Evolutionary conservation across 1,284 basidiomycete species (phyloP).

Genomic region (Chalciporus sp.): DNA sequence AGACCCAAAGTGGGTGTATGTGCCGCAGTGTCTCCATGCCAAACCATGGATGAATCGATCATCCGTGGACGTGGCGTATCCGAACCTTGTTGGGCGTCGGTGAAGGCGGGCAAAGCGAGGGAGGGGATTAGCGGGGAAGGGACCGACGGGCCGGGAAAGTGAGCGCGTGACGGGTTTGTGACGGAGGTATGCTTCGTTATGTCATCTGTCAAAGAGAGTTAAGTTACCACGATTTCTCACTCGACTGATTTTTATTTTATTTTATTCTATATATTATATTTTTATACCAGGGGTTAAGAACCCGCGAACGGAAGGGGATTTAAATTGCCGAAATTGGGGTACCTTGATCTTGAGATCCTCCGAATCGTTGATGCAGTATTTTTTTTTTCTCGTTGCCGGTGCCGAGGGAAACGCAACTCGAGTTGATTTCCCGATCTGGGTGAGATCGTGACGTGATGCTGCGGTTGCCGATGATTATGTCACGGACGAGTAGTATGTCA

Average conservation of each 20-base stretch:
- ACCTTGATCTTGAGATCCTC: slow-evolving; percentile 34
- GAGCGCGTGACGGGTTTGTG: slow-evolving; percentile 5
- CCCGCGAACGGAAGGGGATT: slow-evolving; percentile 16
- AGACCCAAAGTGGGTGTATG: slow-evolving; percentile 9
- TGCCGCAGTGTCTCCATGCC: slow-evolving; percentile 15
- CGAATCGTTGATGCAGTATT: neutral
- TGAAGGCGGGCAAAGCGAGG: slow-evolving; percentile 13
- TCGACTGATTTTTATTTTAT: neutral
- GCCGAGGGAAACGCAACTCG: slow-evolving; percentile 36
- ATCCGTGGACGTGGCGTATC: slow-evolving; percentile 19
- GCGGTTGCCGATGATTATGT: slow-evolving; percentile 40
- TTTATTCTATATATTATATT: neutral
- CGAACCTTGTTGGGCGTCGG: slow-evolving; percentile 30
- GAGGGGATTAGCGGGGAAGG: slow-evolving; percentile 7
- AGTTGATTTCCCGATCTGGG: slow-evolving; percentile 31
- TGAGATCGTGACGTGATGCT: slow-evolving; percentile 33
- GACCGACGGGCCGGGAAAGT: slow-evolving; percentile 19
- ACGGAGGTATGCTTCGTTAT: neutral
- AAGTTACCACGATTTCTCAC: too few relatives aligned
- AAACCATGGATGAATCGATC: slow-evolving; percentile 20
- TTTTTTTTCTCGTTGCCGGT: slow-evolving; percentile 31
- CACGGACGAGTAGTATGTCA: slow-evolving; percentile 29
- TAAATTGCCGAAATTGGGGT: slow-evolving; percentile 14
- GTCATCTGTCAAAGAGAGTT: neutral
- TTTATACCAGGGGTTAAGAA: slow-evolving; percentile 3